phyloP scores from a whole-genome alignment of 441 rosid species.

The Macaranga tanarius region DNA sequence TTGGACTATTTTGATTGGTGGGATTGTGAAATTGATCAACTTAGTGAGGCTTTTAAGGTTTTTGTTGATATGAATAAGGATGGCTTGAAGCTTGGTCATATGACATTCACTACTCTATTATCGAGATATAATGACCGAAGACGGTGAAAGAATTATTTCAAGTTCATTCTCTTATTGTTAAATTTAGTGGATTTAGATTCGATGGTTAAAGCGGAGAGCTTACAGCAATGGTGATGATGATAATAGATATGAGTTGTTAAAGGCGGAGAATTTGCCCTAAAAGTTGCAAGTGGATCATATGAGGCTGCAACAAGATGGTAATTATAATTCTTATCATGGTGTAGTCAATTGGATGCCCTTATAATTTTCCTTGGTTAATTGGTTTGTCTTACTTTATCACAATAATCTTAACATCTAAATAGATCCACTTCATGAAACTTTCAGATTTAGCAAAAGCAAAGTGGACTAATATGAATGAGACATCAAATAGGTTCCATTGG shows the following conservation, averaged over 20 bases:
- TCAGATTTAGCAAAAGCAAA: conserved; percentile 56
- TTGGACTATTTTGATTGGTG: conserved; percentile 82
- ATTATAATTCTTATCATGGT: conserved; percentile 3
- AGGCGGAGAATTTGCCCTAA: no score
- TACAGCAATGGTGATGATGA: no score
- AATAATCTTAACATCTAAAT: conserved; percentile 89
- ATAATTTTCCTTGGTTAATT: conserved; percentile 18
- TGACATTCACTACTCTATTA: conserved; percentile 66
- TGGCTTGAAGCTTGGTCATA: conserved; percentile 51
- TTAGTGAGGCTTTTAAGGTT: conserved; percentile 57
- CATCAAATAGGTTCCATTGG: conserved; percentile 95
- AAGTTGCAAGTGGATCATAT: conserved; percentile 38
- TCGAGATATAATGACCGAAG: conserved; percentile 49
- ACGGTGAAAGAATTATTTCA: conserved; percentile 39
- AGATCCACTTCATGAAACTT: conserved; percentile 58
- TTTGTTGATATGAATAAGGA: conserved; percentile 51
- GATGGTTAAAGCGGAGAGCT: no score
- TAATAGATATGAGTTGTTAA: no score
- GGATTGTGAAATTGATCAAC: conserved; percentile 42
- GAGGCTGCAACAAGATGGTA: conserved; percentile 55
- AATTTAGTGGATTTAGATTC: no score
- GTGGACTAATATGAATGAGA: conserved; percentile 84
- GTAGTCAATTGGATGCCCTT: not conserved
- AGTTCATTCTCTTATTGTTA: conserved; percentile 54
- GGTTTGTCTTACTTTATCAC: conserved; percentile 34